Evolutionary conservation across 352 stramenopile species (phyloP).

Genomic region (Pythium grandisporangium): DNA sequence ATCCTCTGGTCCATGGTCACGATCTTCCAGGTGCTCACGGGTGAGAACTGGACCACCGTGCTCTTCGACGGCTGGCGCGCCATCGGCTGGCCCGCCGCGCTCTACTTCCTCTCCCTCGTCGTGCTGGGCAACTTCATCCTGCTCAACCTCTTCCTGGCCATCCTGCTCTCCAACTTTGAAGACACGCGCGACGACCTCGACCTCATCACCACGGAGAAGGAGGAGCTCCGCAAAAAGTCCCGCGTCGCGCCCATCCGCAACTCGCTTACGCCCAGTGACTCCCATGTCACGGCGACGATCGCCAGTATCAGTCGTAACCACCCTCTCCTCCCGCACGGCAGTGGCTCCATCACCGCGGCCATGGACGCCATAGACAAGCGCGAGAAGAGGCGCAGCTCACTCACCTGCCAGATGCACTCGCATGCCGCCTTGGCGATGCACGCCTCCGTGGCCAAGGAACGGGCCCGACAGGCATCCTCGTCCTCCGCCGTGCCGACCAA

Average conservation of each 20-base stretch:
- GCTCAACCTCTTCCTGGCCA: conserved; percentile 90
- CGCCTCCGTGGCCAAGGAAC: too few species aligned
- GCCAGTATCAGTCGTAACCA: too few species aligned
- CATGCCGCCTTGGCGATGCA: too few species aligned
- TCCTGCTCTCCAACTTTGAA: conserved; percentile 87
- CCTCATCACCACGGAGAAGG: conserved; percentile 22
- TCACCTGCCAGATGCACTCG: too few species aligned
- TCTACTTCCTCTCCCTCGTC: conserved; percentile 78
- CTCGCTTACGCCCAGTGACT: too few species aligned
- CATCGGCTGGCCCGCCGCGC: conserved; percentile 27
- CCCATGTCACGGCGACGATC: too few species aligned
- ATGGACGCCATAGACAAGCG: too few species aligned
- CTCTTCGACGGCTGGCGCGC: conserved; percentile 82
- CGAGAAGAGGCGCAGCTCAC: too few species aligned
- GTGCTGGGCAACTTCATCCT: conserved; percentile 86
- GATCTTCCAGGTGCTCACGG: conserved; percentile 75
- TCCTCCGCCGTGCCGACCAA: too few species aligned
- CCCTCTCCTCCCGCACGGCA: too few species aligned
- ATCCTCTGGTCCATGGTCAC: conserved; percentile 62
- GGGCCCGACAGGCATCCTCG: too few species aligned
- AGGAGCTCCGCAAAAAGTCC: conserved; percentile 18
- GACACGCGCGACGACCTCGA: conserved; percentile 48
- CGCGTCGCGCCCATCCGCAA: conserved; percentile 9
- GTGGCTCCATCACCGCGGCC: too few species aligned
- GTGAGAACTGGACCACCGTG: conserved; percentile 88